Evolutionary conservation across 106 monocot genomes (phyloP).

Genomic region (Hemerocallis citrina): DNA sequence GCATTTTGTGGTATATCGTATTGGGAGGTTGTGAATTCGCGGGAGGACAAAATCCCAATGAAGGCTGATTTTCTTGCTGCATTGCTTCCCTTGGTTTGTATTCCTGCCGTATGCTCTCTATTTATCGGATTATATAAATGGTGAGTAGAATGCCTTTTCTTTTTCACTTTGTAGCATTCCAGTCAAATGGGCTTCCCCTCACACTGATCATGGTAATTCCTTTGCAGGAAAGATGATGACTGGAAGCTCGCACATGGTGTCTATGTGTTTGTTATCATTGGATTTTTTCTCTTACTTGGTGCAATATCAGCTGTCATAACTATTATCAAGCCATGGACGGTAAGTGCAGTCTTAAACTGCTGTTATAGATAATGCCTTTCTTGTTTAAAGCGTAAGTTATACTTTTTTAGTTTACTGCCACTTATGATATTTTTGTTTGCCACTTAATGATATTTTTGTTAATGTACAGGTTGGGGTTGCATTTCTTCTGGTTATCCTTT

Average conservation of each 20-base stretch:
- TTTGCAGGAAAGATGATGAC: slow-evolving; percentile 96
- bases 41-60: slow-evolving; percentile 56
- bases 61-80: slow-evolving; percentile 95
- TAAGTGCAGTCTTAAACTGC: slow-evolving; percentile 27
- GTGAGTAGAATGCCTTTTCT: slow-evolving; percentile 27
- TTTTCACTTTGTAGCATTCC: background rate
- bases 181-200: background rate
- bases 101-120: slow-evolving; percentile 77
- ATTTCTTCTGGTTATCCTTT: slow-evolving; percentile 73
- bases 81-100: slow-evolving; percentile 81
- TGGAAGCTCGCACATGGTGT: slow-evolving; percentile 87
- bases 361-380: background rate
- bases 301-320: slow-evolving; percentile 68
- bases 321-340: slow-evolving; percentile 90
- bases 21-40: slow-evolving; percentile 69
- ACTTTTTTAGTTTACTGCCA: background rate
- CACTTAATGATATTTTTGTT: too few species aligned
- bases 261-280: slow-evolving; percentile 79
- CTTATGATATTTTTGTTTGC: too few species aligned
- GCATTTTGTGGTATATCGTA: slow-evolving; percentile 90
- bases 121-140: slow-evolving; percentile 92
- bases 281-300: slow-evolving; percentile 73
- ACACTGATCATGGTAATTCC: slow-evolving; percentile 1
- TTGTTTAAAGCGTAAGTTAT: too few species aligned
- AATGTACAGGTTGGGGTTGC: slow-evolving; percentile 78